Evolutionary conservation across 805 yeast genomes (phyloP), one percentile per base, ranked within the genome.

Genomic region (Nakazawaea molendinolei): DNA sequence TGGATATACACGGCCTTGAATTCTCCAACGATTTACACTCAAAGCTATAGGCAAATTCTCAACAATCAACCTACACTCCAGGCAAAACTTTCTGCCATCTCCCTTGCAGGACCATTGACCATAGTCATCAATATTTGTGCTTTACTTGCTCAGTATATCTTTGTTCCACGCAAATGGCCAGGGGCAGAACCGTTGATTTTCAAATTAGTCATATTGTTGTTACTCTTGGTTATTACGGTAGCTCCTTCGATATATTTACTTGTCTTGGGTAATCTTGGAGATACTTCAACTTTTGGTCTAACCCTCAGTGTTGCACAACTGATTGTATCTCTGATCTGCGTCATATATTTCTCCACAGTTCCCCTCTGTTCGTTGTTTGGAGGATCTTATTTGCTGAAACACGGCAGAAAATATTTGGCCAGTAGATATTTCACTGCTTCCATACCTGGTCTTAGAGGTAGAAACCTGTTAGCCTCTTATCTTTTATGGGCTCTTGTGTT

Each of bases 1-100:
- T 85, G 95, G 95, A 73, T 76, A 39, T 85, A 76, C 50, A 80
- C 87, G 0, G 53, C 79, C 29, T 71, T 70, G 51, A 82, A 85
- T 51, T 64, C 87, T 0, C 78, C 84, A 1, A 69, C 83, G 0
- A 60, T 85, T 20, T 84, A 80, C 53, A 79, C 86, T 0, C 58
- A 59, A 25, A 59, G 71, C 36, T 82, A 80, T 49, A 61, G 61
- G 34, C 75, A 72, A 26, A 51, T 63, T 5, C 44, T 64, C 31
- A 70, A 82, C 47, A 79, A 74, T 50, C 71, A 69, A 22, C 94
- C 95, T 1, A 64, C 79, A 1, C 41, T 55, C 3, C 78, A 77
- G 38, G 65, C 76, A 1, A 63, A 65, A 13, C 50, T 80, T 16
- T 63, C 86, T 0, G 70, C 76, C 0, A 66, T 82, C 55, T 71